These are phyloP conservation scores for Boletellus dicymbophilus DNA, from an alignment of 1,284 basidiomycete species.

Conservation along the genomic window DNA sequence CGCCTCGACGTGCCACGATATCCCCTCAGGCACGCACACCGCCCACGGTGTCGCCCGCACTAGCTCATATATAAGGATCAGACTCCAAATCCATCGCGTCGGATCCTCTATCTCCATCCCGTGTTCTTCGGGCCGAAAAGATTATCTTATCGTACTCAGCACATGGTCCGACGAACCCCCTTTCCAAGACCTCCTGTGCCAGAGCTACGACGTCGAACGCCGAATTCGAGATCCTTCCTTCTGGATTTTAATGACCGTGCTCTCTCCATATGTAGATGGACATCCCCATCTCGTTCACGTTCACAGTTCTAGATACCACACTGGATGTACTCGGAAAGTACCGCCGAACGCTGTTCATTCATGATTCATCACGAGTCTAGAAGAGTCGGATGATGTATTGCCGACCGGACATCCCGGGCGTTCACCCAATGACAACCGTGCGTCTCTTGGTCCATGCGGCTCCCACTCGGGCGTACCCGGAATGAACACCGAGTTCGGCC, in stretches of 20 bases:
- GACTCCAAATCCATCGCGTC: too few species aligned
- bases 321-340: slow-evolving; percentile 2
- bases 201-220: too few species aligned
- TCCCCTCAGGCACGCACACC: too few species aligned
- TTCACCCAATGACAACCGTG: background rate
- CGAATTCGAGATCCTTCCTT: slow-evolving; percentile 1
- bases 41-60: too few species aligned
- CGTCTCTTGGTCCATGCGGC: background rate
- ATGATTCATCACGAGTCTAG: too few species aligned
- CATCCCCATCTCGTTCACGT: background rate
- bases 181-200: too few species aligned
- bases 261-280: slow-evolving; percentile 8
- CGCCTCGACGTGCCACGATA: too few species aligned
- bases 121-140: slow-evolving; percentile 14
- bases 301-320: background rate
- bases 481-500: slow-evolving; percentile 6
- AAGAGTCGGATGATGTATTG: background rate
- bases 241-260: slow-evolving; percentile 22
- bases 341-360: background rate
- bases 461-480: slow-evolving; percentile 11
- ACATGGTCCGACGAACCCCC: too few species aligned
- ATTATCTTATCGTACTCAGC: too few species aligned
- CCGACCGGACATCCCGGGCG: slow-evolving; percentile 3
- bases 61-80: too few species aligned
- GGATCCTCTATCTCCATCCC: too few species aligned